Conservation (phyloP, 257 asterid genomes). For the Mitragyna speciosa region DNA sequence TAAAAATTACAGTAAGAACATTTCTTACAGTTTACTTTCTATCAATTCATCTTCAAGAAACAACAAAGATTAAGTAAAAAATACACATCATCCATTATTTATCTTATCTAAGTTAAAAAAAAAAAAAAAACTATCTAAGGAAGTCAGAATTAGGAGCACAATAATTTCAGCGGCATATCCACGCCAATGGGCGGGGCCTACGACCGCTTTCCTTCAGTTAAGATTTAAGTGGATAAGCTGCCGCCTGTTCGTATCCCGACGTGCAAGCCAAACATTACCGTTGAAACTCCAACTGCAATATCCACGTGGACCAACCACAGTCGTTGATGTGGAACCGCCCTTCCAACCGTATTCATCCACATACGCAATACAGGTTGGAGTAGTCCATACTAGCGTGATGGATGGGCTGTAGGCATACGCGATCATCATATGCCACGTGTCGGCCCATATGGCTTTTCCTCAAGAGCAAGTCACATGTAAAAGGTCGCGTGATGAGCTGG, state of each 20-base stretch:
- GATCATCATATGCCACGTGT: slow-evolving; percentile 31
- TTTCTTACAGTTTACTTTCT: too few relatives aligned
- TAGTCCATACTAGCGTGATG: not conserved
- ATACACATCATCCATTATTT: too few relatives aligned
- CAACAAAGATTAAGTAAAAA: too few relatives aligned
- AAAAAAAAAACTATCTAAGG: too few relatives aligned
- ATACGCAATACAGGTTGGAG: not conserved
- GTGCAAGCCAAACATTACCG: slow-evolving; percentile 35
- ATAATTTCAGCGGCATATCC: slow-evolving; percentile 4
- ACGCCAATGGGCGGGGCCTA: slow-evolving; percentile 11
- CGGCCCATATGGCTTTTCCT: not conserved
- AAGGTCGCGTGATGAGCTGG: slow-evolving; percentile 25
- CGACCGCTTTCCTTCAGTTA: not conserved
- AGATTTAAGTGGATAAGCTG: slow-evolving; percentile 1
- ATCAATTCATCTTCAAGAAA: too few relatives aligned
- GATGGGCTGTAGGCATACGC: slow-evolving; percentile 11
- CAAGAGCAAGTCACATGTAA: slow-evolving; percentile 25
- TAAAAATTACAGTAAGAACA: too few relatives aligned
- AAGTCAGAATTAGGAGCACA: not conserved
- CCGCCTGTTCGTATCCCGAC: slow-evolving; percentile 18
- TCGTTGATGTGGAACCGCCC: slow-evolving; percentile 24
- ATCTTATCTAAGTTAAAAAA: too few relatives aligned
- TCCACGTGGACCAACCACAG: slow-evolving; percentile 7
- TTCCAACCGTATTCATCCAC: not conserved
- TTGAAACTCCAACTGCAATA: slow-evolving; percentile 10